Base-by-base conservation (phyloP, 306 rosid genomes). In the Prinsepia uniflora region DNA sequence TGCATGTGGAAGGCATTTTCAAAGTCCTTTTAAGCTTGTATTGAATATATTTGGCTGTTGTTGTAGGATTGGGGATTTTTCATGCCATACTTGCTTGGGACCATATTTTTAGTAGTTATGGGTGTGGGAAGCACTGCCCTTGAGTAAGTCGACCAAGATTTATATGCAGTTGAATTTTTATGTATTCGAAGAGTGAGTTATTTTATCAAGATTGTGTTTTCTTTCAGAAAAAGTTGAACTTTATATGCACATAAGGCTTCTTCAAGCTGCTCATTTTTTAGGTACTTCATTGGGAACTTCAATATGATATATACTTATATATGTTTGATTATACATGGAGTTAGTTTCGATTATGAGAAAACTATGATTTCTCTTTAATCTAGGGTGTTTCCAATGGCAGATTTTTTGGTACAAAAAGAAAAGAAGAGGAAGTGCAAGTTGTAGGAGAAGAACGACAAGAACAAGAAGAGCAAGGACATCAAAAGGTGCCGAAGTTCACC, bases 51-150 rank as follows among this genome's bases (percentile, higher is more conserved):
- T 76, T 69, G 80, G 72, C 50, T 46, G 50, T 68, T 55, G 70
- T 54, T 74, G 77, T 71, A 91, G 97, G 99, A 94, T 81, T 94
- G 96, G 97, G 97, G 96, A 18, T 90, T 94, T 86, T 94, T 90
- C 72, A 73, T 89, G 74, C 97, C 98, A 69, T 90, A 89, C 84
- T 89, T 94, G 86, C 70, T 87, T 69, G 98, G 97, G 56, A 90
- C 95, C 81, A 87, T 94, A 66, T 94, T 97, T 76, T 74, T 94
- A 56, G 80, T 90, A 56, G 95, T 94, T 74, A 76, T 94, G 85
- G 95, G 88, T 36, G 92, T 94, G 72, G 98, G 98, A 65, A 94
- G 98, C 86, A 87, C 75, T 68, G 76, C 98, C 56, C 98, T 95
- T 5, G 97, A 97, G 98, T 90, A 89, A 50, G 55, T 14, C 78